A percentile compares a stretch with the other conserved stretches of the same genome.
Evolutionary conservation across 2,329 filamentous ascomycete genomes (phyloP).

Genomic region (Daldinia eschscholtzii): DNA sequence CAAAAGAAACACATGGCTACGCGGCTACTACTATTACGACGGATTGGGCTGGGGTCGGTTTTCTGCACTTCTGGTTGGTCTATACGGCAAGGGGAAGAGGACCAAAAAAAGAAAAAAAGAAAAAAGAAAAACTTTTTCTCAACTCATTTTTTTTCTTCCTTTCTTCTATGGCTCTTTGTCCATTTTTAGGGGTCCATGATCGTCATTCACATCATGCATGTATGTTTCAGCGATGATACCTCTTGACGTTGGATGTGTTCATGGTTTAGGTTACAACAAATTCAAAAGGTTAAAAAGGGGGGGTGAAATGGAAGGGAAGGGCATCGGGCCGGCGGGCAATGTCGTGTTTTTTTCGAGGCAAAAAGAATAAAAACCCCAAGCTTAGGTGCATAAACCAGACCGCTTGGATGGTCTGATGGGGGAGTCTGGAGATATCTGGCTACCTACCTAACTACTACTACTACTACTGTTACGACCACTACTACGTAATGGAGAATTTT

Average conservation of each 20-base stretch:
- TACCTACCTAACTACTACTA: neutral
- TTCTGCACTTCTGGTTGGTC: constrained; percentile 15
- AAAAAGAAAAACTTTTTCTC: constrained; percentile 22
- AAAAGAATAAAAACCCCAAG: neutral
- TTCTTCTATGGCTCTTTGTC: constrained; percentile 4
- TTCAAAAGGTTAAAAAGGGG: constrained; percentile 32
- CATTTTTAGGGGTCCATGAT: constrained; percentile 42
- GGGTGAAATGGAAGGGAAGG: constrained; percentile 8
- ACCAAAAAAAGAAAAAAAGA: constrained; percentile 19
- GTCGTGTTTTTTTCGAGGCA: constrained; percentile 15
- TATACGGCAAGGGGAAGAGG: constrained; percentile 8
- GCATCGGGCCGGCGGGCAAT: constrained; percentile 39
- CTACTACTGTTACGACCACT: constrained; percentile 21
- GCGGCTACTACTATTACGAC: constrained; percentile 29
- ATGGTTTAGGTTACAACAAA: constrained; percentile 38
- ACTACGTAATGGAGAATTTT: constrained; percentile 29
- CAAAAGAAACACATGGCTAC: constrained; percentile 36
- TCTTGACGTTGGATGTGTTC: constrained; percentile 42
- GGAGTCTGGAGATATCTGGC: constrained; percentile 28
- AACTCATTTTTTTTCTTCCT: constrained; percentile 10
- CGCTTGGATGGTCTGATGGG: constrained; percentile 19
- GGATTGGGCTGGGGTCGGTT: constrained; percentile 30
- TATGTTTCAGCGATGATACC: constrained; percentile 46
- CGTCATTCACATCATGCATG: constrained; percentile 34
- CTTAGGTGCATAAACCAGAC: constrained; percentile 8